phyloP scores from a whole-genome alignment of 805 yeast species.

The Lachancea fermentati region DNA sequence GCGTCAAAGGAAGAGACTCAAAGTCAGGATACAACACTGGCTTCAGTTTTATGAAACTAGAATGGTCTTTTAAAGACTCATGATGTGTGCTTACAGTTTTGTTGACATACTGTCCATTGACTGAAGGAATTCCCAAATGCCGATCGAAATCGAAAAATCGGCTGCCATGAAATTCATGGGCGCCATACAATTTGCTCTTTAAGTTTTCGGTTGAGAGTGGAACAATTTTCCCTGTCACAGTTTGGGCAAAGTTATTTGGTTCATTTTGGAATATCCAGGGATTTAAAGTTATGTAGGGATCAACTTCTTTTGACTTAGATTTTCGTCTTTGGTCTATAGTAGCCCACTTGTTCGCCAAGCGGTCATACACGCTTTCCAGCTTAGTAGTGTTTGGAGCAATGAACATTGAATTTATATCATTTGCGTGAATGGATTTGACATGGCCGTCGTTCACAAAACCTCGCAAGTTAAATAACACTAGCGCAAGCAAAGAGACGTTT shows the following conservation, averaged over 20 bases:
- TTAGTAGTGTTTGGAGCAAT: constrained; percentile 3
- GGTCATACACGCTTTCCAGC: constrained; percentile 6
- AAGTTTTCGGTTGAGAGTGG: background rate
- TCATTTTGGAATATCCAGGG: constrained; percentile 7
- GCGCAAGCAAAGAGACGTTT: constrained; percentile 10
- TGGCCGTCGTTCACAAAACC: constrained; percentile 11
- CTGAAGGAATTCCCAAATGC: background rate
- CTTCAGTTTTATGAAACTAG: constrained; percentile 2
- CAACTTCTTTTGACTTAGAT: constrained; percentile 4
- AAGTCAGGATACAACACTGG: constrained; percentile 13
- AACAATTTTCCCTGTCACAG: background rate
- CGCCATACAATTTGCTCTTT: constrained; percentile 1
- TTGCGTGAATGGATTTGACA: background rate
- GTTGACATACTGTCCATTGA: background rate
- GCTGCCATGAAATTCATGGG: constrained; percentile 11
- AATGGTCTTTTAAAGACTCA: too few species aligned
- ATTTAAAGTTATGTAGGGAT: constrained; percentile 1
- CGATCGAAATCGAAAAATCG: constrained; percentile 13
- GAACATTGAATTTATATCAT: background rate
- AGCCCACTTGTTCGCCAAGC: constrained; percentile 9
- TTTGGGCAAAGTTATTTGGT: background rate
- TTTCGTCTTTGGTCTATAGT: constrained; percentile 4
- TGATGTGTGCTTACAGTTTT: too few species aligned
- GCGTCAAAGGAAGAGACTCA: constrained; percentile 13
- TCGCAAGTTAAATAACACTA: constrained; percentile 13